Evolutionary conservation across 2,329 filamentous ascomycete genomes (phyloP).

Genomic region (Aureobasidium sp.): DNA sequence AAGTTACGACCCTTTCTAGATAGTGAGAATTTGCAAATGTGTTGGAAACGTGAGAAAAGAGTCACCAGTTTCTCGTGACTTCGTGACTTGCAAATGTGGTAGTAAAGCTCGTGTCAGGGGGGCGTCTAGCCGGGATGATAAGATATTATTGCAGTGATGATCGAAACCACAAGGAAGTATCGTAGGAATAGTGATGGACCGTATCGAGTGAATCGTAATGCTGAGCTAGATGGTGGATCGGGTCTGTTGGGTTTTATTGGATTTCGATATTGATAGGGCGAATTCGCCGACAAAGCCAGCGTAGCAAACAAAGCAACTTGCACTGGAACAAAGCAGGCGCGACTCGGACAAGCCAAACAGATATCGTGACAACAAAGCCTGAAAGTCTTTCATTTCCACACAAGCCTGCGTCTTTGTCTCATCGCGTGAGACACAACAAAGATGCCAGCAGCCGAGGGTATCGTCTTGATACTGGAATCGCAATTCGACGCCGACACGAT

Average conservation of each 20-base stretch:
- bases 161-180: too few relatives aligned
- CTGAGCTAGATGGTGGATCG: too few relatives aligned
- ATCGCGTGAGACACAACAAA: background rate
- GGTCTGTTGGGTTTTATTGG: background rate
- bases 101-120: too few relatives aligned
- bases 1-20: background rate
- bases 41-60: background rate
- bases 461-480: constrained; percentile 9
- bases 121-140: too few relatives aligned
- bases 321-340: background rate
- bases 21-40: background rate
- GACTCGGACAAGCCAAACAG: background rate
- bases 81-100: background rate
- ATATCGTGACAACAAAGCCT: constrained; percentile 4
- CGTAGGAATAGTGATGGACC: too few relatives aligned
- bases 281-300: background rate
- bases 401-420: background rate
- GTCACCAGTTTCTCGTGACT: background rate
- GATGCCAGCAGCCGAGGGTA: constrained; percentile 14
- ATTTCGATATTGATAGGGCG: background rate
- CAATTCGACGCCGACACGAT: constrained; percentile 19
- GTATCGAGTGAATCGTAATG: too few relatives aligned
- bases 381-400: background rate
- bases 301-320: too few relatives aligned
- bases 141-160: too few relatives aligned